Evolutionary conservation across 169 alveolate genomes (phyloP).

Genomic region (Besnoitia besnoiti): DNA sequence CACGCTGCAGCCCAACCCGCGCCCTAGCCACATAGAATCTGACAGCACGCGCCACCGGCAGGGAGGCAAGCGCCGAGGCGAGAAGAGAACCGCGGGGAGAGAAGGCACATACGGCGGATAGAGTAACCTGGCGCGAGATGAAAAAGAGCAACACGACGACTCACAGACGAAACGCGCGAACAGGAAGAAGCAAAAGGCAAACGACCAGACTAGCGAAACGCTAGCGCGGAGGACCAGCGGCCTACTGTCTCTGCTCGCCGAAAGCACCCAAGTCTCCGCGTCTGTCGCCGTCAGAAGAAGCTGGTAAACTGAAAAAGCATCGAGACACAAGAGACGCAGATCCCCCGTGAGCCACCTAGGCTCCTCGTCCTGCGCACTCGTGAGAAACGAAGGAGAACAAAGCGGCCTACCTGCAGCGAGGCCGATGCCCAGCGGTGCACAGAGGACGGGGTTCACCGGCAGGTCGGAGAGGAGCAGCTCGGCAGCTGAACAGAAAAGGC

Average conservation of each 20-base stretch:
- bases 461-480: background rate
- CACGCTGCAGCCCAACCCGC: no score
- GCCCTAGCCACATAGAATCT: no score
- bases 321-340: background rate
- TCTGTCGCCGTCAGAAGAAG: background rate
- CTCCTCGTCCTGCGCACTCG: background rate
- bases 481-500: background rate
- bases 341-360: background rate
- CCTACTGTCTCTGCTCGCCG: background rate
- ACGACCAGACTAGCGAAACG: no score
- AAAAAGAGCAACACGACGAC: no score
- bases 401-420: background rate
- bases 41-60: no score
- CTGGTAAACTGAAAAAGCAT: background rate
- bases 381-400: background rate
- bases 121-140: no score
- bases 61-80: no score
- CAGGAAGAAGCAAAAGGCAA: no score
- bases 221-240: no score
- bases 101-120: no score
- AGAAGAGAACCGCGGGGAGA: no score
- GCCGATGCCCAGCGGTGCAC: background rate
- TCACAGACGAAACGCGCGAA: no score
- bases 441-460: background rate
- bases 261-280: conserved; percentile 6